These are phyloP conservation scores for Thraustochytrium striatum DNA, from an alignment of 352 stramenopile species.

Conservation along the genomic window DNA sequence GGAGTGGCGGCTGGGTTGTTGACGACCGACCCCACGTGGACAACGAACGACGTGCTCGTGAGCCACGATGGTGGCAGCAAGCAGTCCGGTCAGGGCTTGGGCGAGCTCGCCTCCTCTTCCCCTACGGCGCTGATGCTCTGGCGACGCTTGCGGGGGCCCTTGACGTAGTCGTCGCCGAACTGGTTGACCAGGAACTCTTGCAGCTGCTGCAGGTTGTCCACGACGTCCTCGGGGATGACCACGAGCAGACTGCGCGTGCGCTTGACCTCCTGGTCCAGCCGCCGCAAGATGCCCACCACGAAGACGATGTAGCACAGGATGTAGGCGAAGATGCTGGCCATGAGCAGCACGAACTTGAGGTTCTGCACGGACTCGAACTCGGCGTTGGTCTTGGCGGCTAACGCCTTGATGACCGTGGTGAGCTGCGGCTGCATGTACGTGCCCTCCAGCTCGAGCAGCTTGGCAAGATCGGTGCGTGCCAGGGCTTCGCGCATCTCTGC, in stretches of 20 bases:
- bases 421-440: not conserved
- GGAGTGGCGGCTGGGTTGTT: too few relatives aligned
- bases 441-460: constrained; percentile 1
- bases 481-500: not conserved
- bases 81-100: too few relatives aligned
- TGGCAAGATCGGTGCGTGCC: not conserved
- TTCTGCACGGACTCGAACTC: not conserved
- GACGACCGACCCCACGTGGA: too few relatives aligned
- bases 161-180: too few relatives aligned
- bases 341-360: not conserved
- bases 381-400: not conserved
- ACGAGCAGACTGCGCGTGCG: constrained; percentile 19
- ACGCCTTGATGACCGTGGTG: not conserved
- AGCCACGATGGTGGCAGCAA: too few relatives aligned
- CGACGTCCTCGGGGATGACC: constrained; percentile 30
- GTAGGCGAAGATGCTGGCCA: constrained; percentile 1
- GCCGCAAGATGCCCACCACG: not conserved
- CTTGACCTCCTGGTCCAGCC: constrained; percentile 35
- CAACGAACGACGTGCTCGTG: too few relatives aligned
- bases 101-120: too few relatives aligned
- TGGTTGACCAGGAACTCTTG: constrained; percentile 29
- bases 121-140: too few relatives aligned
- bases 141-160: too few relatives aligned
- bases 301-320: not conserved
- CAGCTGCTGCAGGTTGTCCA: not conserved